Conservation (phyloP, 2,329 filamentous ascomycete genomes). For the Parafenestella ontariensis region DNA sequence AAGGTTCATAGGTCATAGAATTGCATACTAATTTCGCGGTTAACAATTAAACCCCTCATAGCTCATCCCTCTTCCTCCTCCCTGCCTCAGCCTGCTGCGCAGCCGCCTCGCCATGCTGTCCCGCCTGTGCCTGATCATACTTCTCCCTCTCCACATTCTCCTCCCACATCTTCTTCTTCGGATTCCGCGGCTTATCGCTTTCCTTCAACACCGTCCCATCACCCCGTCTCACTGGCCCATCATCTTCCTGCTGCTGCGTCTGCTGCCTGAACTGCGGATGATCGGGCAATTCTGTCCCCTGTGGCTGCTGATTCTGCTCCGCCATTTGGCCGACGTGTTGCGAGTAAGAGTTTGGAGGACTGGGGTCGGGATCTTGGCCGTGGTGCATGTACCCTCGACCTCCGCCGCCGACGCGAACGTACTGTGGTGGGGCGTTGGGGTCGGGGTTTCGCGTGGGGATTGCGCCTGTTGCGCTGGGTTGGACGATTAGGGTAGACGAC, state of each 20-base stretch:
- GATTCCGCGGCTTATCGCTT: conserved; percentile 56
- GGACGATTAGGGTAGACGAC: conserved; percentile 51
- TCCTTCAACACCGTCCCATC: conserved; percentile 56
- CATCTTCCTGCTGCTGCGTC: conserved; percentile 31
- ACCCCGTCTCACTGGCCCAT: conserved; percentile 48
- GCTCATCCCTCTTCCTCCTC: conserved; percentile 15
- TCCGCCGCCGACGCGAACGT: conserved; percentile 58
- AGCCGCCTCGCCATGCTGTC: conserved; percentile 4
- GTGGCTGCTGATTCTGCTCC: conserved; percentile 27
- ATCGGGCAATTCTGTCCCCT: conserved; percentile 27
- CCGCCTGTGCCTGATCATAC: conserved; percentile 32
- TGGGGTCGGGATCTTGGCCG: conserved; percentile 51
- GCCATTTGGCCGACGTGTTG: conserved; percentile 39
- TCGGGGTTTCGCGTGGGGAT: conserved; percentile 40
- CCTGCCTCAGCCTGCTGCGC: not conserved
- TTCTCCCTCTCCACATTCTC: conserved; percentile 50
- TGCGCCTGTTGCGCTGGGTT: conserved; percentile 53
- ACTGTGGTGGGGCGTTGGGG: conserved; percentile 40
- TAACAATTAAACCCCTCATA: not conserved
- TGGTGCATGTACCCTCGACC: conserved; percentile 55
- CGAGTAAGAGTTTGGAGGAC: conserved; percentile 43
- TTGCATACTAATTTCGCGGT: not conserved
- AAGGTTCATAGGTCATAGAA: not conserved
- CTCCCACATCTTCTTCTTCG: conserved; percentile 69
- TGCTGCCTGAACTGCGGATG: conserved; percentile 35